Evolutionary conservation across 2,329 filamentous ascomycete species (phyloP).

Genomic region (Bipolaris zeicola): DNA sequence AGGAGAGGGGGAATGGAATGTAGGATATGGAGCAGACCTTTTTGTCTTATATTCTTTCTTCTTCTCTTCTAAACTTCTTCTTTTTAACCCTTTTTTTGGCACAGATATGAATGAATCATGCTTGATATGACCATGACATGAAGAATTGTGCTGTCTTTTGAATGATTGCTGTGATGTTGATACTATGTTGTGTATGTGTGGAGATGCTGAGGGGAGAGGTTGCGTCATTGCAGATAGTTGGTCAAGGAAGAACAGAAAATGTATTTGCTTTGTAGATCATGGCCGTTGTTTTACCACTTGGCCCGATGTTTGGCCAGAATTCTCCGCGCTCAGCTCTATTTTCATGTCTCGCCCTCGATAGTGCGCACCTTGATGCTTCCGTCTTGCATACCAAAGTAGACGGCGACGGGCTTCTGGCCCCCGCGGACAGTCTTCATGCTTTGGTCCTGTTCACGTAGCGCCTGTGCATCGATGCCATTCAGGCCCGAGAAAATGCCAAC

Average conservation of each 20-base stretch:
- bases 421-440: conserved; percentile 50
- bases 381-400: conserved; percentile 89
- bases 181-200: neutral
- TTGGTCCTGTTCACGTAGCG: conserved; percentile 47
- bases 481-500: conserved; percentile 87
- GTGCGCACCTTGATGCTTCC: conserved; percentile 51
- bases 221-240: neutral
- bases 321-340: neutral
- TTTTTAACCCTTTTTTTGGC: no score
- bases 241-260: neutral
- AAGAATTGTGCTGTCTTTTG: neutral
- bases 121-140: neutral
- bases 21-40: neutral
- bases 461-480: conserved; percentile 72
- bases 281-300: no score
- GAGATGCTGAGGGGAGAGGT: neutral
- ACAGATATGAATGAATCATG: neutral
- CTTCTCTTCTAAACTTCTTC: no score
- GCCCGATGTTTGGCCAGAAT: neutral
- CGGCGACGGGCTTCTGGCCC: conserved; percentile 88
- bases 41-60: neutral
- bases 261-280: no score
- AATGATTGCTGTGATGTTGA: neutral
- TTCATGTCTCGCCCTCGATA: conserved; percentile 31
- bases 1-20: neutral